Conservation (phyloP, 768 basidiomycete genomes). For the Lactifluus subvellereus region DNA sequence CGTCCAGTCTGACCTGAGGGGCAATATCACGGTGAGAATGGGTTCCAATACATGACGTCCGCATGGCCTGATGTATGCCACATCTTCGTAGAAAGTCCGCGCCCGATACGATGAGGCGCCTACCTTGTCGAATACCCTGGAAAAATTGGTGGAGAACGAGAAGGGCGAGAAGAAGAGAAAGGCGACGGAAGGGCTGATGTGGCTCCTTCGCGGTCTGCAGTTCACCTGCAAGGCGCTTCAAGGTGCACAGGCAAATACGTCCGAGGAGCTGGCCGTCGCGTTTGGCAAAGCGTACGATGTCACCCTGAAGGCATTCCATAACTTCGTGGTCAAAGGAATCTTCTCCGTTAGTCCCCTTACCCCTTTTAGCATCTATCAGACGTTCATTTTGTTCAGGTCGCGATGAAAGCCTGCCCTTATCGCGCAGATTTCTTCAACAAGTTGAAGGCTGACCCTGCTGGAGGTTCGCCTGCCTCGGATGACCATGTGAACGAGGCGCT, state of each 20-base stretch:
- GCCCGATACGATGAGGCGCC: conserved; percentile 68
- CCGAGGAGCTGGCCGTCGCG: conserved; percentile 56
- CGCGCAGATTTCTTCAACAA: conserved; percentile 53
- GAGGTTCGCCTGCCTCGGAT: conserved; percentile 34
- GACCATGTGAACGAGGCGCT: conserved; percentile 44
- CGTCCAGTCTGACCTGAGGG: conserved; percentile 82
- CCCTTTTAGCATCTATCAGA: background rate
- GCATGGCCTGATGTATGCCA: conserved; percentile 5
- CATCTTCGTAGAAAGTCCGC: conserved; percentile 74
- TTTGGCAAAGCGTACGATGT: conserved; percentile 78
- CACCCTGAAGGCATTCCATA: conserved; percentile 83
- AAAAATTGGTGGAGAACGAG: conserved; percentile 79
- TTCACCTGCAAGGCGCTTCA: conserved; percentile 86
- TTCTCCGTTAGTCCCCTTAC: conserved; percentile 45
- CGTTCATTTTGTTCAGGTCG: conserved; percentile 37
- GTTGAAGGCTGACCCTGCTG: conserved; percentile 39
- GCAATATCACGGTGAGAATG: conserved; percentile 77
- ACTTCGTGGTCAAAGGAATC: conserved; percentile 55
- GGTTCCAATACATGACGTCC: background rate
- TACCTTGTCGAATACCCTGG: conserved; percentile 65
- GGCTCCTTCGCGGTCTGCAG: conserved; percentile 85
- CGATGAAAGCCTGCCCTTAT: conserved; percentile 66
- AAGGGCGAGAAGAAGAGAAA: conserved; percentile 79
- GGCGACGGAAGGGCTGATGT: conserved; percentile 89
- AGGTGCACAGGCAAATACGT: conserved; percentile 57